These are phyloP conservation scores for Trichosporon ovoides DNA, from an alignment of 1,284 basidiomycete species.

Conservation along the genomic window DNA sequence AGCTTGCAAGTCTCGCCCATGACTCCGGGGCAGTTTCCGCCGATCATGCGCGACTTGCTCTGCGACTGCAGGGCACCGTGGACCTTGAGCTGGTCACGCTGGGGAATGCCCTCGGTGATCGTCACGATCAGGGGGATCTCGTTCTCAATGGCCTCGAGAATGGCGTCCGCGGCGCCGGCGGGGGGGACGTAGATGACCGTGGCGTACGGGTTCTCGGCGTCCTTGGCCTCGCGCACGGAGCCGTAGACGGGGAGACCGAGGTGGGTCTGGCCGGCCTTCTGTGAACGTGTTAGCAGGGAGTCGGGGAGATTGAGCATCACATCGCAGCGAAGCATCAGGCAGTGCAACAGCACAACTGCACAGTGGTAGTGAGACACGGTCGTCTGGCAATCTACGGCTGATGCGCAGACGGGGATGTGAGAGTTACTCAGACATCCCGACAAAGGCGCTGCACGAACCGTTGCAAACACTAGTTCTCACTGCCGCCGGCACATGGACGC, in stretches of 20 bases:
- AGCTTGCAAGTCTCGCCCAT: slow-evolving; percentile 98
- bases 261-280: slow-evolving; percentile 91
- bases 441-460: neutral
- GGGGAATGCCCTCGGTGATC: slow-evolving; percentile 95
- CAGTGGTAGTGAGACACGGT: neutral
- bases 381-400: neutral
- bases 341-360: neutral
- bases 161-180: slow-evolving; percentile 84
- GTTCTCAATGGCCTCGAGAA: slow-evolving; percentile 94
- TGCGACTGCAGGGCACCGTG: slow-evolving; percentile 91
- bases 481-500: neutral
- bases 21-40: slow-evolving; percentile 92
- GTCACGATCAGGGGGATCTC: slow-evolving; percentile 95
- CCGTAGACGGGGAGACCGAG: slow-evolving; percentile 94
- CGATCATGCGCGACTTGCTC: slow-evolving; percentile 88
- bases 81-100: slow-evolving; percentile 89
- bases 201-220: slow-evolving; percentile 77
- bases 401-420: neutral
- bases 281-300: slow-evolving; percentile 9
- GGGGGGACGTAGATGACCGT: slow-evolving; percentile 95
- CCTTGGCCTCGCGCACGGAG: slow-evolving; percentile 83
- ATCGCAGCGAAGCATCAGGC: neutral
- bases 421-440: neutral
- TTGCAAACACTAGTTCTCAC: neutral
- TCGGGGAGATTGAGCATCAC: neutral